Evolutionary conservation across 805 yeast species (phyloP).

Genomic region (Huiozyma naganishii): DNA sequence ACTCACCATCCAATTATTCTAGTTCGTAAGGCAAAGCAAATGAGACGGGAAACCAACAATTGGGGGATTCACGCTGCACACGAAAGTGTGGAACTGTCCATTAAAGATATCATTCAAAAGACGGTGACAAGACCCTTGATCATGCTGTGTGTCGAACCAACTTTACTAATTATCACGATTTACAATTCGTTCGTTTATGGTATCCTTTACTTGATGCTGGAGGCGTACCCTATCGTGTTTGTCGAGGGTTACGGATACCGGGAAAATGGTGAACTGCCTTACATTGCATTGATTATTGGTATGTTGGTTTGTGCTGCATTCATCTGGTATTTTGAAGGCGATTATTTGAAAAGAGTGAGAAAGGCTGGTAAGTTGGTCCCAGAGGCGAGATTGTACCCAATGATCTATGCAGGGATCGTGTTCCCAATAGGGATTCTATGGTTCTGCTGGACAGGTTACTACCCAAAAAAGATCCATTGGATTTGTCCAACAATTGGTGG

Average conservation of each 20-base stretch:
- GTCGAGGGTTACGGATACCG: conserved; percentile 46
- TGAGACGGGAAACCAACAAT: conserved; percentile 61
- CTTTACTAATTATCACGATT: conserved; percentile 52
- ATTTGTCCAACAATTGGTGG: conserved; percentile 67
- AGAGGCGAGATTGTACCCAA: conserved; percentile 68
- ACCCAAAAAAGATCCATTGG: conserved; percentile 63
- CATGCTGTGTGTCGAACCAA: conserved; percentile 64
- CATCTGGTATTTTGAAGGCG: conserved; percentile 41
- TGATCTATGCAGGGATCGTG: conserved; percentile 58
- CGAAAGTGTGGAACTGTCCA: conserved; percentile 46
- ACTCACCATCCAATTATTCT: conserved; percentile 36
- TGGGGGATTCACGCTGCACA: conserved; percentile 78
- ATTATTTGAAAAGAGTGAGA: conserved; percentile 37
- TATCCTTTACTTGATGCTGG: conserved; percentile 59
- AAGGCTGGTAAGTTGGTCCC: conserved; percentile 56
- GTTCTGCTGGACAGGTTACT: conserved; percentile 84
- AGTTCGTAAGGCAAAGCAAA: conserved; percentile 39
- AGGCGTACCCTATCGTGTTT: conserved; percentile 70
- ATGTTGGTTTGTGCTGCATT: conserved; percentile 39
- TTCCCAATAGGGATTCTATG: conserved; percentile 77
- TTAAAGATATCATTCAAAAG: conserved; percentile 50
- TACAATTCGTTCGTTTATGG: conserved; percentile 77
- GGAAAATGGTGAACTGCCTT: conserved; percentile 55
- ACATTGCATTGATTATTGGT: conserved; percentile 66
- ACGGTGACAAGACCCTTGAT: conserved; percentile 56